phyloP scores from a whole-genome alignment of 148 eudicot species.

The Fagopyrum homotropicum region DNA sequence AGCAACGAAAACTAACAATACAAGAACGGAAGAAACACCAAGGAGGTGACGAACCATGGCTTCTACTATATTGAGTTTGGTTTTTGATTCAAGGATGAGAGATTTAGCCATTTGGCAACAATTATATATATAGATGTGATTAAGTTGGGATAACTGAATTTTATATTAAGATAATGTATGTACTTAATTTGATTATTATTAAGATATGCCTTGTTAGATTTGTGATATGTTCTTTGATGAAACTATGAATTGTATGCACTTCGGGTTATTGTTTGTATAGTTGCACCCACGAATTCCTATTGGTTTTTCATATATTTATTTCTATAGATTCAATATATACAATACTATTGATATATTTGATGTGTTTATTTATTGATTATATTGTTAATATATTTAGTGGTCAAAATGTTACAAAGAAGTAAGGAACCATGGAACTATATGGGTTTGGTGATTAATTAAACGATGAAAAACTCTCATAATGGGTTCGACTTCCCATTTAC shows the following conservation, averaged over 20 bases:
- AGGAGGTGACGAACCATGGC: conserved; percentile 8
- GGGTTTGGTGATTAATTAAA: too few relatives aligned
- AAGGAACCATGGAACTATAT: too few relatives aligned
- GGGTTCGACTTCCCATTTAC: too few relatives aligned
- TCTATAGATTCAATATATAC: too few relatives aligned
- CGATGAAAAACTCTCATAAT: too few relatives aligned
- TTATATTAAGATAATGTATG: not conserved
- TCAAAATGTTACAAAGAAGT: too few relatives aligned
- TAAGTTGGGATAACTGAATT: not conserved
- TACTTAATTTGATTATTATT: not conserved
- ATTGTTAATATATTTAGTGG: too few relatives aligned
- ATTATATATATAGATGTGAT: conserved; percentile 1
- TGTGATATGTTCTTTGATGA: not conserved
- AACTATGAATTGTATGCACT: not conserved
- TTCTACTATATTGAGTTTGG: not conserved
- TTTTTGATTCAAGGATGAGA: not conserved
- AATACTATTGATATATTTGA: too few relatives aligned
- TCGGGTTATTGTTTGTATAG: not conserved
- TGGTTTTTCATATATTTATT: not conserved
- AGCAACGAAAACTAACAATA: not conserved
- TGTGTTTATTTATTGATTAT: too few relatives aligned
- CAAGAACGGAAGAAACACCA: not conserved
- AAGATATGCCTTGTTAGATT: not conserved
- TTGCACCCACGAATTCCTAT: not conserved
- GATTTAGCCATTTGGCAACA: too few relatives aligned